Base-by-base conservation (phyloP, 1,139 yeast genomes). In the Geotrichum fermentans region DNA sequence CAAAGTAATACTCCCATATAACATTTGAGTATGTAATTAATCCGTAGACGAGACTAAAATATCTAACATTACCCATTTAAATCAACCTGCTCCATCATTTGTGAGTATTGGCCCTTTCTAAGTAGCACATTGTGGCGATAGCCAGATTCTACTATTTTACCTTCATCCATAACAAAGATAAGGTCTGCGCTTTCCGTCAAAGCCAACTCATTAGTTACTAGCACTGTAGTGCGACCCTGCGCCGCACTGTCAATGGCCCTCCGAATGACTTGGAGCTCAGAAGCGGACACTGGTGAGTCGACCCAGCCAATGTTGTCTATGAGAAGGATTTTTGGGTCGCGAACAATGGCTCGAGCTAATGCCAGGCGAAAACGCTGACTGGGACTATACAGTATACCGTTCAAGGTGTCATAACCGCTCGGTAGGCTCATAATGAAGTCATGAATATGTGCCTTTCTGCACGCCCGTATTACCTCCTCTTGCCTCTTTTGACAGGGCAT, bases 401-500 rank as follows among this genome's bases (percentile, higher is more conserved):
- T 92, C 63, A 80, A 80, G 0, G 97, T 90, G 49, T 88, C 84
- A 59, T 88, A 80, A 1, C 90, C 90, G 16, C 84, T 78, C 1
- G 97, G 96, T 55, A 90, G 77, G 16, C 82, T 78, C 50, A 77
- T 70, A 47, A 90, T 79, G 59, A 90, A 92, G 43, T 77, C 80
- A 59, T 80, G 85, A 49, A 95, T 83, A 65, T 89, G 88, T 53
- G 96, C 92, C 64, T 83, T 78, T 43, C 72, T 74, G 17, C 89
- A 79, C 0, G 89, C 96, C 28, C 28, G 28, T 48, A 78, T 73
- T 40, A 89, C 75, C 57, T 80, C 81, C 51, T 82, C 85, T n/a
- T 40, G 29, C 34, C 21, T 17, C 29, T 75, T 76, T 21, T 40
- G 17, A 11, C 36, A 20, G 13, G 36, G 10, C 1, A 78, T 72